Percentiles rank a stretch among this genome's conserved stretches.
Conservation (phyloP, 768 basidiomycete species). For the Chalciporus chontae region DNA sequence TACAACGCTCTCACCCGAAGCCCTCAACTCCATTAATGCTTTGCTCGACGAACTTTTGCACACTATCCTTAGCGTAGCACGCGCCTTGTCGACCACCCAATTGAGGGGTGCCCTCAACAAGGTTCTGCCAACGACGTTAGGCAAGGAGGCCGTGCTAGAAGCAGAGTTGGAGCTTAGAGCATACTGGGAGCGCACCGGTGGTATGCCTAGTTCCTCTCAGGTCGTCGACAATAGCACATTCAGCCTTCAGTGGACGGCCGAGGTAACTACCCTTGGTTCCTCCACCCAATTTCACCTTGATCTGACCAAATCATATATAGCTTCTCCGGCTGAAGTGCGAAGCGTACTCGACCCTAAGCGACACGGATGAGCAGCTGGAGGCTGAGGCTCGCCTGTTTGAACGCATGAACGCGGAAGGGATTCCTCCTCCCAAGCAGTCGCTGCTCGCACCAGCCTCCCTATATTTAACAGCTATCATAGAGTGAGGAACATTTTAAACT, state of each 20-base stretch:
- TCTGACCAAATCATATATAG: constrained; percentile 34
- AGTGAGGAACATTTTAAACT: constrained; percentile 54
- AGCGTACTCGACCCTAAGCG: constrained; percentile 82
- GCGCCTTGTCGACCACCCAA: constrained; percentile 69
- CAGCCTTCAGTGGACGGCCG: constrained; percentile 69
- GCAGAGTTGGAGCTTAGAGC: constrained; percentile 90
- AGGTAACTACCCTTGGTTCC: constrained; percentile 40
- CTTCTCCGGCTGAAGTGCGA: constrained; percentile 83
- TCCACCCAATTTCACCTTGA: too few relatives aligned
- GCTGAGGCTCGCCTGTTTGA: constrained; percentile 63
- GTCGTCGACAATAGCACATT: constrained; percentile 56
- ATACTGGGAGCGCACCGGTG: constrained; percentile 74
- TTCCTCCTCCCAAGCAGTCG: constrained; percentile 47
- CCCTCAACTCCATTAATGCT: constrained; percentile 76
- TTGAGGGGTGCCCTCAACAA: constrained; percentile 69
- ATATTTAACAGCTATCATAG: constrained; percentile 89
- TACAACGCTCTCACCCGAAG: constrained; percentile 77
- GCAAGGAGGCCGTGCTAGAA: constrained; percentile 89
- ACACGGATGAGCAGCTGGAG: constrained; percentile 69
- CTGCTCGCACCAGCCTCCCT: constrained; percentile 79
- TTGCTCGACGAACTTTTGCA: constrained; percentile 82
- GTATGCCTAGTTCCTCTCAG: constrained; percentile 29
- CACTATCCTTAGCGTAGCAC: constrained; percentile 61
- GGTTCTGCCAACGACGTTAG: constrained; percentile 74
- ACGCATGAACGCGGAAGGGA: constrained; percentile 51